phyloP scores from a whole-genome alignment of 495 filamentous ascomycete species.

The Pyronema omphalodes region DNA sequence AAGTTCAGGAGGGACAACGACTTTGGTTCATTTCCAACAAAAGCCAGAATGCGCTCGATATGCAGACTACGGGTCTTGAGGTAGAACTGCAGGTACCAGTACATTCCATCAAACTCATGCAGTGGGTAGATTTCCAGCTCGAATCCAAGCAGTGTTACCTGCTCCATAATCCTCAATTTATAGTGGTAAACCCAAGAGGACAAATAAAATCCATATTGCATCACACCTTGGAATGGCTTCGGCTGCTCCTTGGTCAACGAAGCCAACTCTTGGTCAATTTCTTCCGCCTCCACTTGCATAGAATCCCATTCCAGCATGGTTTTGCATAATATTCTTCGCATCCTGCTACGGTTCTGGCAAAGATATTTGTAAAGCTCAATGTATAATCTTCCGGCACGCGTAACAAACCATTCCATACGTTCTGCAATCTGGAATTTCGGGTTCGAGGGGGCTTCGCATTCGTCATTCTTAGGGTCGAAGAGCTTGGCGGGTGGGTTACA shows the following conservation, averaged over 20 bases:
- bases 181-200: slow-evolving; percentile 79
- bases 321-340: slow-evolving; percentile 69
- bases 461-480: slow-evolving; percentile 52
- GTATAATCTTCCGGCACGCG: slow-evolving; percentile 51
- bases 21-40: slow-evolving; percentile 27
- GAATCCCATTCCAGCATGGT: slow-evolving; percentile 66
- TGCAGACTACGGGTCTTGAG: slow-evolving; percentile 38
- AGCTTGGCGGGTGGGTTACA: slow-evolving; percentile 54
- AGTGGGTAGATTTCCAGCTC: slow-evolving; percentile 77
- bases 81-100: slow-evolving; percentile 57
- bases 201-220: slow-evolving; percentile 49
- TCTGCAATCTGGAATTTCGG: slow-evolving; percentile 57
- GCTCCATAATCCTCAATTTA: slow-evolving; percentile 71
- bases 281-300: slow-evolving; percentile 64
- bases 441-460: slow-evolving; percentile 58
- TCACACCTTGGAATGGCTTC: slow-evolving; percentile 23
- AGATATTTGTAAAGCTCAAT: slow-evolving; percentile 63
- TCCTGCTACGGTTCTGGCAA: slow-evolving; percentile 76
- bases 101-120: slow-evolving; percentile 78
- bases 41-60: slow-evolving; percentile 51
- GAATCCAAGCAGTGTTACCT: slow-evolving; percentile 85
- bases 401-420: slow-evolving; percentile 63
- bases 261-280: slow-evolving; percentile 56
- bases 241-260: slow-evolving; percentile 43
- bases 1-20: slow-evolving; percentile 41